Base-by-base conservation (phyloP, 345 rosid species). In the Rhodamnia argentea region DNA sequence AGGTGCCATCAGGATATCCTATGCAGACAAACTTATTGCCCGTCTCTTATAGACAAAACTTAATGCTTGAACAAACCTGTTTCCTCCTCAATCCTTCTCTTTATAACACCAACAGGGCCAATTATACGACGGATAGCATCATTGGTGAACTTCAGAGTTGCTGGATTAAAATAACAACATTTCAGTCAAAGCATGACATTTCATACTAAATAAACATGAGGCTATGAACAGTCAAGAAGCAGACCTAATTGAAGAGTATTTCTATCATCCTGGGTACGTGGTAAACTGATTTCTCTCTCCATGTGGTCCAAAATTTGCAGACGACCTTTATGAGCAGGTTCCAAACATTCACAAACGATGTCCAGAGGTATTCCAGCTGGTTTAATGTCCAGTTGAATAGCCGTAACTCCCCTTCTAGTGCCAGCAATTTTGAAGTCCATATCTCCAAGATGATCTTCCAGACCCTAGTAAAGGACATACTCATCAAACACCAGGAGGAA, bases 381-480 rank as follows among this genome's bases (percentile, higher is more conserved):
- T 87, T 97, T 97, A 89, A 97, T 97, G 91, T 97, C 99, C 91
- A 97, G 90, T 84, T 97, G 99, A 91, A 97, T 96, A 52, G 99
- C 98, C 0, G 98, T 96, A 83, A 97, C 90, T 88, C 99, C 99
- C 76, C 90, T 93, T 87, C 96, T 90, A 26, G 99, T 97, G 84
- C 99, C 99, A 56, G 99, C 96, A 87, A 97, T 94, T 91, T 97
- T 97, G 91, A 97, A 97, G 89, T 97, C 99, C 99, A 97, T 97
- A 88, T 97, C 99, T 85, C 99, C 99, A 24, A 96, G 88, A 92
- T 97, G 99, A 92, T 97, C 99, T 94, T 97, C 99, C 82, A 97
- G 89, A 82, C 99, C 99, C 99, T 97, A 87, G 27, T 85, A 85
- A 88, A 74, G 23, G 75, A n/a, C 47, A 64, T 29, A 55, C 59